Percentiles rank a stretch among this genome's conserved stretches.
Evolutionary conservation across 495 filamentous ascomycete species (phyloP).

Genomic region (Cenococcum geophilum): DNA sequence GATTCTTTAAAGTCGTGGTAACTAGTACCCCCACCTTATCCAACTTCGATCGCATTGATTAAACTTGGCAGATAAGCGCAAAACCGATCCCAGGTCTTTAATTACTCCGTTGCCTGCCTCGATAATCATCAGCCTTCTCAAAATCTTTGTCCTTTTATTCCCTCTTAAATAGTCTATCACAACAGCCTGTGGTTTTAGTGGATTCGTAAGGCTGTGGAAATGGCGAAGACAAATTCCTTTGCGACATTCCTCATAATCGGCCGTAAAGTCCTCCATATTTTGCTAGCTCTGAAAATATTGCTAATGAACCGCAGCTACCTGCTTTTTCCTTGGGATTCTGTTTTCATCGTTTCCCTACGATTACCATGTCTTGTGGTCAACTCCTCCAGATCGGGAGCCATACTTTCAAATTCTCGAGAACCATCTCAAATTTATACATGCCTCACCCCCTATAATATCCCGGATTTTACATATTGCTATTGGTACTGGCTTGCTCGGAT

Average conservation of each 20-base stretch:
- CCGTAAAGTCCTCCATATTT: slow-evolving; percentile 52
- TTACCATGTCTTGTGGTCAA: slow-evolving; percentile 92
- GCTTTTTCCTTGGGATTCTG: slow-evolving; percentile 96
- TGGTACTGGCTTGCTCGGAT: slow-evolving; percentile 78
- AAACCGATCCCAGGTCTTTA: too few relatives aligned
- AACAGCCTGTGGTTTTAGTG: too few relatives aligned
- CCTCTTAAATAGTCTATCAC: too few relatives aligned
- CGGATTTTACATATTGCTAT: slow-evolving; percentile 92
- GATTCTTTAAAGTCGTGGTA: too few relatives aligned
- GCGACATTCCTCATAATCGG: slow-evolving; percentile 95
- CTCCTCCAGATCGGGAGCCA: slow-evolving; percentile 42
- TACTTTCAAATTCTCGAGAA: slow-evolving; percentile 76
- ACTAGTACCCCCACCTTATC: too few relatives aligned
- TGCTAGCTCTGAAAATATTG: not conserved
- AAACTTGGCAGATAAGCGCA: too few relatives aligned
- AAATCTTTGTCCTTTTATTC: too few relatives aligned
- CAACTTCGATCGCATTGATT: too few relatives aligned
- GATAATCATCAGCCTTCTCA: too few relatives aligned
- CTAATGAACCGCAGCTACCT: slow-evolving; percentile 55
- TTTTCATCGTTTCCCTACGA: slow-evolving; percentile 97
- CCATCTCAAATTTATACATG: slow-evolving; percentile 80
- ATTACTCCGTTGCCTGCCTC: too few relatives aligned
- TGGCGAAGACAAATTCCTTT: slow-evolving; percentile 47
- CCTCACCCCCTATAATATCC: slow-evolving; percentile 79
- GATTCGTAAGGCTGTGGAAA: slow-evolving; percentile 7